Base-by-base conservation (phyloP, 495 filamentous ascomycete species). In the Penicillium bovifimosum region DNA sequence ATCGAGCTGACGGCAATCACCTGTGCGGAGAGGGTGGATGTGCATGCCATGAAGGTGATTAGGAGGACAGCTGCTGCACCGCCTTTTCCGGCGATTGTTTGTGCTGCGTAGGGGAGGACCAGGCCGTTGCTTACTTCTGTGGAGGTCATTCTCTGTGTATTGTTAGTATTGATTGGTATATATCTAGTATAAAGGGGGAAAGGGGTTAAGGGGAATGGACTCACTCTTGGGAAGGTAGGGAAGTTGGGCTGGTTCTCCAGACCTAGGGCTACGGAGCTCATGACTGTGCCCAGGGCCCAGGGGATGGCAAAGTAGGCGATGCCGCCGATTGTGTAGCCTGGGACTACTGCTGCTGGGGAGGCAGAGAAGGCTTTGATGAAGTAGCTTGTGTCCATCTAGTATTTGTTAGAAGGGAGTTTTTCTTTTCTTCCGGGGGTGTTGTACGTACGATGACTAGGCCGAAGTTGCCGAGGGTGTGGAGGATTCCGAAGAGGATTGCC, bases 361-460 rank as follows among this genome's bases (percentile, higher is more conserved):
- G 72, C 71, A 0, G 74, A 65, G 52, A 78, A 75, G 1, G 72
- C 67, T 36, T 77, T 77, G 54, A 73, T 74, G 41, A 72, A 77
- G 54, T 74, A 75, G 41, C 67, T 70, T 0, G 70, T 76, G 46
- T 76, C 73, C 71, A 72, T 76, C 61, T 72, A 40, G 11, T 1
- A 6, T 5, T 16, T 0, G 42, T 64, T 41, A 64, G 58, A 41
- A 14, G 11, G 28, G 9, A n/a, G n/a, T n/a, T n/a, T n/a, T n/a
- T n/a, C n/a, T n/a, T n/a, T 27, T 16, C 5, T 41, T 18, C 5
- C 10, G n/a, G 43, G 33, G 18, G 39, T 47, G 29, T 45, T 24
- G 9, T 5, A 55, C 68, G 58, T 42, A 71, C 68, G 45, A 72
- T 67, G n/a, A 70, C 69, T 2, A 70, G 54, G 18, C 70, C 70